Evolutionary conservation across 805 yeast species (phyloP), one percentile per base, ranked within the genome.

Genomic region (Teunomyces aglyptinius): DNA sequence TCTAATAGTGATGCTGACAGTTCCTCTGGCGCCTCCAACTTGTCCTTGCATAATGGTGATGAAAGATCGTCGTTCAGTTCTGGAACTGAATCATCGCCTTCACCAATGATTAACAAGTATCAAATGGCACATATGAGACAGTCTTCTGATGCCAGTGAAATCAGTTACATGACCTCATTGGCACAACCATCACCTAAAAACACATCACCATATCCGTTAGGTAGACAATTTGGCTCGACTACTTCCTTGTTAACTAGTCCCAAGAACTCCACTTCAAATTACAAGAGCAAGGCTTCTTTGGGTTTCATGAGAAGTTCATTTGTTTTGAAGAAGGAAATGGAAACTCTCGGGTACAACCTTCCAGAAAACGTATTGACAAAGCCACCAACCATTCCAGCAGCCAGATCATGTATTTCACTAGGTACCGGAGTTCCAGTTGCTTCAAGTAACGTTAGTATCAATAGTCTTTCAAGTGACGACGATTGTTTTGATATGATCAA

Each of bases 281-380:
- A 36, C 29, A 28, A 26, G 26, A 41, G 27, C 38, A 57, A 71
- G 41, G 76, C 70, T 24, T 71, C 76, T 2, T 49, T 65, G 41
- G 77, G 77, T 0, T 72, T 72, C 53, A 72, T 72, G 76, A 67
- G 71, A 57, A 61, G 68, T 43, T 66, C 73, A 33, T 71, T 66
- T 53, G 59, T 72, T 13, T 67, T 72, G 58, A 69, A 69, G 60
- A 68, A 67, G 58, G 76, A 70, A 49, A 65, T 71, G 63, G 65
- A 63, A 41, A 55, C 57, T 12, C 46, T 58, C 43, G 72, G 73
- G 4, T 61, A 45, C 49, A 65, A 65, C 48, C 45, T 47, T 13
- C 65, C 70, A 10, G 72, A 67, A 46, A 65, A 65, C 49, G 65
- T 62, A n/a, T 42, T 51, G 20, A 41, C 41, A 26, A 52, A 52